Evolutionary conservation across 768 basidiomycete species (phyloP), one percentile per base, ranked within the genome.

Genomic region (Panellus pusillus): DNA sequence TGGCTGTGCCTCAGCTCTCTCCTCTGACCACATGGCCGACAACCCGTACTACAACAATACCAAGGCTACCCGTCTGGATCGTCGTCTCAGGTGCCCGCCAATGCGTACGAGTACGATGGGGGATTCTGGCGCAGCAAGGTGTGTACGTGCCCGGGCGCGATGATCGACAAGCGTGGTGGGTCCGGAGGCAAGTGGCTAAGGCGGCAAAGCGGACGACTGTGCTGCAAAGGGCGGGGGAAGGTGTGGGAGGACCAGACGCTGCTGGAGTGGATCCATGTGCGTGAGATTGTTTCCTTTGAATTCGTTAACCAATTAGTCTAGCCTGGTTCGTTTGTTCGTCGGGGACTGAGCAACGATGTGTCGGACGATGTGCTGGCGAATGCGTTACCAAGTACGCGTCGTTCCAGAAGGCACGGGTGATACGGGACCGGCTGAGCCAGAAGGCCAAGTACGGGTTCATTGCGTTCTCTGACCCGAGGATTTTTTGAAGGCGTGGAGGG

Each of bases 371-470:
- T 96, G 15, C 81, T 98, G 15, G 74, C 91, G 44, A 91, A 91
- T 61, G 95, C 95, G 13, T 99, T 99, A 87, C 85, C 70, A 90
- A 91, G 70, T 98, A 96, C 67, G 70, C 90, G 0, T 93, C 93
- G 9, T 99, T 98, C 73, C 83, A 84, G 71, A 98, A 98, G 73
- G 93, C 93, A 31, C 87, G 93, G 44, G 97, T 99, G 52, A 93
- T 98, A 54, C 81, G 95, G 31, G 97, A 99, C 70, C 81, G 94
- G 53, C 75, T 98, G 29, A 96, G 93, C 66, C 85, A 89, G 64
- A 99, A 99, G 82, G 95, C 96, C 0, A 97, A 92, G 69, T 99
- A 87, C 66, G 97, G 95, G 4, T 99, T 99, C 66, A 93, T 98
- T 24, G 93, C 93, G 1, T 99, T 98, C 71, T 92, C 91, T 40